Percentiles rank a stretch among this genome's conserved stretches.
Conservation (phyloP, 345 rosid genomes). For the Eucalyptus pauciflora region DNA sequence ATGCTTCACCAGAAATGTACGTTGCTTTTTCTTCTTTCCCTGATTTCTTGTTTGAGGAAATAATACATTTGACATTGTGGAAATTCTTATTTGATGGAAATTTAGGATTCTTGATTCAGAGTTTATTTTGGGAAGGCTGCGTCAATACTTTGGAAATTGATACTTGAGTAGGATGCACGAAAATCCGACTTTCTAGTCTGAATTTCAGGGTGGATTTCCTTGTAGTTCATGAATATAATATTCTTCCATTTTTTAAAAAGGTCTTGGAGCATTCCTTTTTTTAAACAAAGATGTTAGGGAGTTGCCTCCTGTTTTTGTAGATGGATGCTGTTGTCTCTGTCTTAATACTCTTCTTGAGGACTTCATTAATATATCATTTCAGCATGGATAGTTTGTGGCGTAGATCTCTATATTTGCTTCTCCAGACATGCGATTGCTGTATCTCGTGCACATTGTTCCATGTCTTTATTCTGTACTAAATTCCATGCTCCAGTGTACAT, state of each 20-base stretch:
- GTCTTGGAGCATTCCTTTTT: neutral
- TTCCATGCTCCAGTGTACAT: neutral
- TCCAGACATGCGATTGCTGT: neutral
- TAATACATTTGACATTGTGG: neutral
- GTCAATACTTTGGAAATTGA: neutral
- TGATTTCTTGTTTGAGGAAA: neutral
- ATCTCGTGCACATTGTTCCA: neutral
- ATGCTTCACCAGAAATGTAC: slow-evolving; percentile 40
- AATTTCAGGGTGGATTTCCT: neutral
- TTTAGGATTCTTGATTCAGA: neutral
- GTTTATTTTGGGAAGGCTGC: neutral
- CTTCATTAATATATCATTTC: neutral
- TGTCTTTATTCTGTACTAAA: neutral
- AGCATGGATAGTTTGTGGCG: neutral
- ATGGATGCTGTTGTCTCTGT: neutral
- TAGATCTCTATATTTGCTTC: neutral
- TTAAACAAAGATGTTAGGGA: neutral
- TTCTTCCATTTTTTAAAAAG: neutral
- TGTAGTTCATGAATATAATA: neutral
- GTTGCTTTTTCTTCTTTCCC: neutral
- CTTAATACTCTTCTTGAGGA: neutral
- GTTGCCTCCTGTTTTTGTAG: neutral
- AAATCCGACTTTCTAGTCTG: neutral
- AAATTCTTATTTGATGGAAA: neutral
- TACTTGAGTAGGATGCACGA: neutral